Percentiles rank a stretch among this genome's conserved stretches.
phyloP scores from a whole-genome alignment of 257 asterid species.

The Knoxia roxburghii region DNA sequence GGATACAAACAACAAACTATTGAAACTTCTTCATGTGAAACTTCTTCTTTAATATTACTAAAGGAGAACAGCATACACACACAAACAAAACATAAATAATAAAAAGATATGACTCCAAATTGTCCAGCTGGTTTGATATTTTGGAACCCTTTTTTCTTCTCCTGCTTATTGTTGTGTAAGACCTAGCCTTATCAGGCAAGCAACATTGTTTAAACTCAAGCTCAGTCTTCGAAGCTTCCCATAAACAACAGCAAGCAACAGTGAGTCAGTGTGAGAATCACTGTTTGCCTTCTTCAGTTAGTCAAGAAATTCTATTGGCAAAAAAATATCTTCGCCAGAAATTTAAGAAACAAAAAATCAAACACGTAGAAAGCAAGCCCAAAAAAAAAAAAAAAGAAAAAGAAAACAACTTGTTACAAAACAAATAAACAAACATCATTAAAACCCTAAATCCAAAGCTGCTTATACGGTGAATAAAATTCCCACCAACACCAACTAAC shows the following conservation, averaged over 20 bases:
- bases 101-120: conserved; percentile 3
- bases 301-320: not conserved
- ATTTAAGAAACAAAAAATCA: conserved; percentile 4
- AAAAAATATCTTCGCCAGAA: conserved; percentile 15
- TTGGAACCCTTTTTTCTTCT: not conserved
- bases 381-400: too few relatives aligned
- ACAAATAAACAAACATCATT: conserved; percentile 1
- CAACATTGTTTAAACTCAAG: conserved; percentile 6
- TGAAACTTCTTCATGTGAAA: not conserved
- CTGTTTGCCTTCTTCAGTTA: conserved; percentile 25
- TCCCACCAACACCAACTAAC: too few relatives aligned
- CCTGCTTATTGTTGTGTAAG: not conserved
- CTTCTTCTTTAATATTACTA: not conserved
- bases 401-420: too few relatives aligned
- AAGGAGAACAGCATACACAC: conserved; percentile 12
- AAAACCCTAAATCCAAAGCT: conserved; percentile 36
- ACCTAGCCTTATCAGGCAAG: conserved; percentile 31
- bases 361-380: too few relatives aligned
- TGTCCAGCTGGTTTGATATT: conserved; percentile 2
- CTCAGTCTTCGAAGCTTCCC: conserved; percentile 2
- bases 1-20: not conserved
- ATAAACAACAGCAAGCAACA: not conserved
- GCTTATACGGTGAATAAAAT: not conserved
- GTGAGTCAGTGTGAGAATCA: conserved; percentile 16
- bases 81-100: not conserved